These are phyloP conservation scores for Penicillium antarcticum DNA, from an alignment of 495 filamentous ascomycete genomes.

Conservation along the genomic window DNA sequence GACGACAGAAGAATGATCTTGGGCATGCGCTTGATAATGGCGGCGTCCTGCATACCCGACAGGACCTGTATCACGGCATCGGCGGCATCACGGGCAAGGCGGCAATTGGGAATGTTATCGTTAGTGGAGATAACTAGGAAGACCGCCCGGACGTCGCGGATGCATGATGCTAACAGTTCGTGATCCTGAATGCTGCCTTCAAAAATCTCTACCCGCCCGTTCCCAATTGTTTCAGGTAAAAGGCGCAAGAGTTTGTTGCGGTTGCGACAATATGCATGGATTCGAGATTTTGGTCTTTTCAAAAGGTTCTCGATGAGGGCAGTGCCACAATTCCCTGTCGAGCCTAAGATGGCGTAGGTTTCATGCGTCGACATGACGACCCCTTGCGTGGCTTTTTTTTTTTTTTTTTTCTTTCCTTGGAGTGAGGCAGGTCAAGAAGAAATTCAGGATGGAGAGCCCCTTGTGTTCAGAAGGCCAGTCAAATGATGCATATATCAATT, in stretches of 20 bases:
- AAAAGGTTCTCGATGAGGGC: conserved; percentile 35
- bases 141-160: neutral
- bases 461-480: no score
- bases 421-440: no score
- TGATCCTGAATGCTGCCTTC: neutral
- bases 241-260: neutral
- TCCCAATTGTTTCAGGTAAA: no score
- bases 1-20: conserved; percentile 40
- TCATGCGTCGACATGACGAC: no score
- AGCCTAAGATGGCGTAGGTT: conserved; percentile 24
- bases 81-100: neutral
- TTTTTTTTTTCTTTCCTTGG: no score
- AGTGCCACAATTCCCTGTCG: conserved; percentile 20
- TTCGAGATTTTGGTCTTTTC: conserved; percentile 6
- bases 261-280: neutral
- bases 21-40: conserved; percentile 11
- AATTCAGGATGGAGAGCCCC: no score
- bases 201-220: neutral
- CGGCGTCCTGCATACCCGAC: neutral
- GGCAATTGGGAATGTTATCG: neutral
- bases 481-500: no score
- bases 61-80: neutral
- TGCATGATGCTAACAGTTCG: neutral
- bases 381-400: no score
- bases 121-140: neutral